Evolutionary conservation across 352 stramenopile genomes (phyloP), one percentile per base, ranked within the genome.

Genomic region (Phytophthora multivora): DNA sequence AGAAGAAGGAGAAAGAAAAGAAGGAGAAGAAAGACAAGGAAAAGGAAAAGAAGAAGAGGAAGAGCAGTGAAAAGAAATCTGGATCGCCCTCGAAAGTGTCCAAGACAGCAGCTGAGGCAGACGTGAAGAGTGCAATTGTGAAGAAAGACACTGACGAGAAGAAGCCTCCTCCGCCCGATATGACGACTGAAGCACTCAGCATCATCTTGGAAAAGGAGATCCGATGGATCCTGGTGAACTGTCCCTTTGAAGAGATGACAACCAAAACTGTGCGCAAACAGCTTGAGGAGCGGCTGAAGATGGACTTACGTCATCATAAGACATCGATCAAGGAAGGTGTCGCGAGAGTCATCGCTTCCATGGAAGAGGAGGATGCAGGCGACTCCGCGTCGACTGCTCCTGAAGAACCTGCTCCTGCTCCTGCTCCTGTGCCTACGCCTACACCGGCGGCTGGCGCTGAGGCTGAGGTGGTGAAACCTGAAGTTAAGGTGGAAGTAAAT

Each of bases 221-320:
- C 48, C 79, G 82, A 12, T 88, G 80, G 76, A 91, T 95, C 41
- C 59, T 95, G 1, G 66, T 77, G 3, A 92, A 92, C 42, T 90
- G 77, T 45, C 74, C 81, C 31, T 90, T 93, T 50, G 84, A 95
- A 25, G 82, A 91, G 48, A 89, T 95, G 75, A 95, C 86, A 4
- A 95, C 86, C 5, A 89, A 90, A 54, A 95, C 73, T 8, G 77
- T 95, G 43, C 70, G 86, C 30, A 90, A 91, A 51, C 38, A 90
- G 56, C 69, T 95, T 0, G 80, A 93, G 46, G 69, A 89, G 41
- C 80, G 82, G 6, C 66, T 95, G 2, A 63, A 81, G 0, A 85
- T 90, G 62, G 82, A 93, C 42, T 63, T 95, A 43, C 82, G 79
- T 35, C 71, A 88, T 47, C 81, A 93, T 53, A 92, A 92, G 53